phyloP scores from a whole-genome alignment of 192 early-diverging fungal species.

The Coemansia sp. region DNA sequence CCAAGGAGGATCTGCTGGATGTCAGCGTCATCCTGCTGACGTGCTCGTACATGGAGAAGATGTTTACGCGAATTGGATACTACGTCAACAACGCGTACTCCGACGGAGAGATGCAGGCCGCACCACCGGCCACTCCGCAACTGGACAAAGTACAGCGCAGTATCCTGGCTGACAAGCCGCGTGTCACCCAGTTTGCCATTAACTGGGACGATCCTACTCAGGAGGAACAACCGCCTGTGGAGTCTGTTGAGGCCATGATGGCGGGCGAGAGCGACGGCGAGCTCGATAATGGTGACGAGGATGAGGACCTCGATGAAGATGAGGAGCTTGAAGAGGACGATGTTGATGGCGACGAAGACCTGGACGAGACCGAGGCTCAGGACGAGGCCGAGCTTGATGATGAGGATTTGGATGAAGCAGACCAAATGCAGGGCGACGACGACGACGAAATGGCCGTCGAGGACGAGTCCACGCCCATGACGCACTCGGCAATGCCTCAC shows the following conservation, averaged over 20 bases:
- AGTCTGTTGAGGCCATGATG: slow-evolving; percentile 22
- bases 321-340: slow-evolving; percentile 35
- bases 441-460: slow-evolving; percentile 35
- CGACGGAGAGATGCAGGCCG: slow-evolving; percentile 76
- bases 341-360: slow-evolving; percentile 27
- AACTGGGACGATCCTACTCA: slow-evolving; percentile 60
- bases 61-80: slow-evolving; percentile 97
- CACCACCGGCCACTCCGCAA: slow-evolving; percentile 70
- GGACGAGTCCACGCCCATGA: background rate
- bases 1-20: slow-evolving; percentile 77
- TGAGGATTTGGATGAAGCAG: slow-evolving; percentile 16
- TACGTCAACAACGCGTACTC: slow-evolving; percentile 96
- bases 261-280: slow-evolving; percentile 15
- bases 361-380: slow-evolving; percentile 24
- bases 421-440: slow-evolving; percentile 17
- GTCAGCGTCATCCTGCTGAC: slow-evolving; percentile 89
- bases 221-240: slow-evolving; percentile 36
- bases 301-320: slow-evolving; percentile 13
- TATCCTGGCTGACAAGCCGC: slow-evolving; percentile 92
- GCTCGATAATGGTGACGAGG: slow-evolving; percentile 11
- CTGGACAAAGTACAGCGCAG: slow-evolving; percentile 79
- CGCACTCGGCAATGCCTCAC: background rate
- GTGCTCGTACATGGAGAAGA: slow-evolving; percentile 84
- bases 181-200: slow-evolving; percentile 83
- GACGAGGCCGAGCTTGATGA: slow-evolving; percentile 29